Percentiles rank a stretch among this genome's conserved stretches.
These are phyloP conservation scores for Aureobasidium sp. DNA, from an alignment of 2,329 filamentous ascomycete species.

Conservation along the genomic window DNA sequence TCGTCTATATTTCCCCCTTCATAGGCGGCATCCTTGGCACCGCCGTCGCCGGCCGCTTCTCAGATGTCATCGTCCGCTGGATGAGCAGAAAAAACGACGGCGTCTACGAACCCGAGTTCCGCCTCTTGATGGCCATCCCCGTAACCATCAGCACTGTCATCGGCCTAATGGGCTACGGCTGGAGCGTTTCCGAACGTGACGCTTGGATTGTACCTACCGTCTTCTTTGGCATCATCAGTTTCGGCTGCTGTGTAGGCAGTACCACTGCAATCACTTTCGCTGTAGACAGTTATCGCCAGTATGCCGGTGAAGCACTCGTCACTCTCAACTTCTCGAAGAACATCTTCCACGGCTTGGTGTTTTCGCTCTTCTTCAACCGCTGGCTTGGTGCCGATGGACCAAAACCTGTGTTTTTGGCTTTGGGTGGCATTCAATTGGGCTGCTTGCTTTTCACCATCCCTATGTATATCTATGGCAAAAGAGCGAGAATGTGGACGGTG, in stretches of 20 bases:
- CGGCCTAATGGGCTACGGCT: slow-evolving; percentile 94
- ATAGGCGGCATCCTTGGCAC: slow-evolving; percentile 85
- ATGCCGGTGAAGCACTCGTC: slow-evolving; percentile 88
- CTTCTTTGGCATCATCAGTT: slow-evolving; percentile 88
- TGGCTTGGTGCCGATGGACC: slow-evolving; percentile 74
- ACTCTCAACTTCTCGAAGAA: slow-evolving; percentile 95
- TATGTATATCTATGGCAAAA: slow-evolving; percentile 91
- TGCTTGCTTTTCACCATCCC: slow-evolving; percentile 71
- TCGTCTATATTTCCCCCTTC: slow-evolving; percentile 87
- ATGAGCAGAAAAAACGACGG: slow-evolving; percentile 86
- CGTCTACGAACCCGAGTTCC: slow-evolving; percentile 90
- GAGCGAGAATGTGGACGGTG: slow-evolving; percentile 89
- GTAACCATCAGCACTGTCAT: slow-evolving; percentile 71
- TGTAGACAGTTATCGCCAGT: slow-evolving; percentile 87
- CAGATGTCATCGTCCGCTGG: slow-evolving; percentile 72
- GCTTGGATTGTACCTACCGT: slow-evolving; percentile 86
- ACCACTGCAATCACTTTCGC: slow-evolving; percentile 92
- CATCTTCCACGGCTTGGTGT: slow-evolving; percentile 81
- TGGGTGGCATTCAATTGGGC: slow-evolving; percentile 79
- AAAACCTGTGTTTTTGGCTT: slow-evolving; percentile 70
- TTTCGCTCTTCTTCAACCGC: slow-evolving; percentile 76
- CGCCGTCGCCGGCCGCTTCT: slow-evolving; percentile 79
- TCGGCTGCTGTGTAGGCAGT: slow-evolving; percentile 82
- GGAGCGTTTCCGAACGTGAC: slow-evolving; percentile 70
- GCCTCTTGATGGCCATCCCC: slow-evolving; percentile 79